phyloP scores from a whole-genome alignment of 2,329 filamentous ascomycete genomes.

The Aspergillus sp. region DNA sequence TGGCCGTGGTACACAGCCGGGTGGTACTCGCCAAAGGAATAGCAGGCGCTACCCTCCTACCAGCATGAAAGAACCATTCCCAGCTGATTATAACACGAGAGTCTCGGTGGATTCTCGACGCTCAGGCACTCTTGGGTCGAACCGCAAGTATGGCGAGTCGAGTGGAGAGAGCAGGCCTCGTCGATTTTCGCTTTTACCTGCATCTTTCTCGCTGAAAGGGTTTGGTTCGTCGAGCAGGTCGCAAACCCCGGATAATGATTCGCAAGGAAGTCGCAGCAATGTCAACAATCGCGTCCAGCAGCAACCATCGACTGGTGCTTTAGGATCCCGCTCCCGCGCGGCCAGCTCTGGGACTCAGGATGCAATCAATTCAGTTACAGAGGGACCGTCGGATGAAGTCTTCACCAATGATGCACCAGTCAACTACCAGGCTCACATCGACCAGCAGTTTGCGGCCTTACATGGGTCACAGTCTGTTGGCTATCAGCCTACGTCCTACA shows the following conservation, averaged over 20 bases:
- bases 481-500: conserved; percentile 22
- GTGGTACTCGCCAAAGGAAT: conserved; percentile 38
- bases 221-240: conserved; percentile 54
- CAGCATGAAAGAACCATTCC: conserved; percentile 73
- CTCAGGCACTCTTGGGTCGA: conserved; percentile 63
- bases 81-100: conserved; percentile 50
- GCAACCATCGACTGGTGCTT: conserved; percentile 32
- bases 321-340: conserved; percentile 20
- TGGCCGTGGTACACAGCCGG: conserved; percentile 37
- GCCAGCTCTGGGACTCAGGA: conserved; percentile 29
- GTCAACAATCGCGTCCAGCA: conserved; percentile 19
- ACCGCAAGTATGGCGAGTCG: conserved; percentile 65
- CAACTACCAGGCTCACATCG: conserved; percentile 36
- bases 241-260: conserved; percentile 40
- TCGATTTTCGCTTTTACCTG: conserved; percentile 65
- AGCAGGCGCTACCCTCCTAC: conserved; percentile 77
- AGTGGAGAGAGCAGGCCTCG: conserved; percentile 54
- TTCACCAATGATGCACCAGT: conserved; percentile 21
- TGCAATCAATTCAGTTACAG: conserved; percentile 20
- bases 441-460: conserved; percentile 35
- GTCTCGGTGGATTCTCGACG: conserved; percentile 68
- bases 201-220: conserved; percentile 57
- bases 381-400: conserved; percentile 23
- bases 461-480: conserved; percentile 28
- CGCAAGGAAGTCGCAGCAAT: conserved; percentile 31